Percentiles rank a stretch among this genome's conserved stretches.
These are phyloP conservation scores for Stevia rebaudiana DNA, from an alignment of 140 eudicot genomes.

Conservation along the genomic window DNA sequence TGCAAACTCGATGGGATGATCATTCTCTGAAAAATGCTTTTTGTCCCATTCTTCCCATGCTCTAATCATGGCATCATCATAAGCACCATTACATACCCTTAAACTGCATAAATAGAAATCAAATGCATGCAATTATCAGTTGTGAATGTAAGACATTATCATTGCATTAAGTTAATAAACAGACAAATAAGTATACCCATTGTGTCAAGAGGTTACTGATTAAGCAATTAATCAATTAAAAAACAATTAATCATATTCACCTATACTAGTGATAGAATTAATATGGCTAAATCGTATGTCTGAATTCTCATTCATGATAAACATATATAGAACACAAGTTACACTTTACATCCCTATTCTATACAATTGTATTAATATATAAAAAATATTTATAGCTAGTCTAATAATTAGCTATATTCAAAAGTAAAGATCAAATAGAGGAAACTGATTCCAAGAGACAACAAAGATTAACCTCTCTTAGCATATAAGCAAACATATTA, in stretches of 20 bases:
- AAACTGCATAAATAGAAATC: constrained; percentile 33
- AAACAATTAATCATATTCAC: background rate
- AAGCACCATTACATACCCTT: constrained; percentile 76
- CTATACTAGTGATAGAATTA: too few relatives aligned
- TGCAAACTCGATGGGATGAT: constrained; percentile 75
- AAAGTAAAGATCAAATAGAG: background rate
- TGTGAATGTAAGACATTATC: background rate
- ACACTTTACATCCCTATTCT: too few relatives aligned
- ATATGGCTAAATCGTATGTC: too few relatives aligned
- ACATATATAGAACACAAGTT: too few relatives aligned
- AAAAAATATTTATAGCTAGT: too few relatives aligned
- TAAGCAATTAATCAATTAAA: background rate
- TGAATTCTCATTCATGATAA: too few relatives aligned
- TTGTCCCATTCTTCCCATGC: constrained; percentile 95
- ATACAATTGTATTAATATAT: too few relatives aligned
- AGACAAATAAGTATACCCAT: background rate
- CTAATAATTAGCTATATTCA: background rate
- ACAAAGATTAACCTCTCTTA: too few relatives aligned
- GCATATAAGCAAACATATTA: too few relatives aligned
- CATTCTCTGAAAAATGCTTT: constrained; percentile 78
- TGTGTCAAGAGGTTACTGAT: background rate
- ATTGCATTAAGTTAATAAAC: background rate
- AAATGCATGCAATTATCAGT: background rate
- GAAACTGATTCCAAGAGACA: background rate
- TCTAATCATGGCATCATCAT: constrained; percentile 63